phyloP scores from a whole-genome alignment of 176 grass and related monocot species.

The Coix lacrymajobi region DNA sequence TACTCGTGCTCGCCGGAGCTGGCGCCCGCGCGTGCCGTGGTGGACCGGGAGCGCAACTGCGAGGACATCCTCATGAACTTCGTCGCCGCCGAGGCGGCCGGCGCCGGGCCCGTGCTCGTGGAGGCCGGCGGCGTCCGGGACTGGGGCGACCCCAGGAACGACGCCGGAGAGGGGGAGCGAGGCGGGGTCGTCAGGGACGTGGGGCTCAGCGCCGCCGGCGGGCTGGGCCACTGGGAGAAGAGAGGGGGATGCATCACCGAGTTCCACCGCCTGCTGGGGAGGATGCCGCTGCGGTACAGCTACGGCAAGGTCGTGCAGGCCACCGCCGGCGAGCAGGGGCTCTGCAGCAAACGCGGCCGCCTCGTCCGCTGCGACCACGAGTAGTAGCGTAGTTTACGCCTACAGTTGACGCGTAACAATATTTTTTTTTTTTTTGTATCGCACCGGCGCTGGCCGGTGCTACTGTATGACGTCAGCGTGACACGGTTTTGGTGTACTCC shows the following conservation, averaged over 20 bases:
- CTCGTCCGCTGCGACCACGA: conserved; percentile 53
- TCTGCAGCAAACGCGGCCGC: conserved; percentile 59
- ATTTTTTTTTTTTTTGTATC: background rate
- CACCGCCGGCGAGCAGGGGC: conserved; percentile 49
- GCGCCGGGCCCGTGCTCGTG: conserved; percentile 56
- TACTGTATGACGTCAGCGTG: too few species aligned
- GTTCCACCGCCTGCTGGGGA: conserved; percentile 77
- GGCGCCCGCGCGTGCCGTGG: conserved; percentile 45
- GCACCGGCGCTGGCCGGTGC: too few species aligned
- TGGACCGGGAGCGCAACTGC: conserved; percentile 73
- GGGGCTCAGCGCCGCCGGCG: conserved; percentile 53
- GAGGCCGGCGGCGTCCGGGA: conserved; percentile 57
- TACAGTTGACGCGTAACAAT: background rate
- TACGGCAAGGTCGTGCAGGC: conserved; percentile 61
- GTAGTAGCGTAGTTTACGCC: background rate
- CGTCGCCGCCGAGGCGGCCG: conserved; percentile 53
- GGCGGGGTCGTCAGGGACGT: conserved; percentile 27
- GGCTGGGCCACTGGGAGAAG: conserved; percentile 63
- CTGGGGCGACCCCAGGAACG: conserved; percentile 88
- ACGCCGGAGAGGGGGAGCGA: background rate
- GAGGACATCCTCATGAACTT: conserved; percentile 99
- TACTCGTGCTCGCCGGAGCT: conserved; percentile 74
- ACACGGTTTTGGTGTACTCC: too few species aligned
- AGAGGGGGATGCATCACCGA: conserved; percentile 75
- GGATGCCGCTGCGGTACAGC: conserved; percentile 84